Percentiles rank a stretch among this genome's conserved stretches.
These are phyloP conservation scores for Cerrena zonata DNA, from an alignment of 1,284 basidiomycete genomes.

Conservation along the genomic window DNA sequence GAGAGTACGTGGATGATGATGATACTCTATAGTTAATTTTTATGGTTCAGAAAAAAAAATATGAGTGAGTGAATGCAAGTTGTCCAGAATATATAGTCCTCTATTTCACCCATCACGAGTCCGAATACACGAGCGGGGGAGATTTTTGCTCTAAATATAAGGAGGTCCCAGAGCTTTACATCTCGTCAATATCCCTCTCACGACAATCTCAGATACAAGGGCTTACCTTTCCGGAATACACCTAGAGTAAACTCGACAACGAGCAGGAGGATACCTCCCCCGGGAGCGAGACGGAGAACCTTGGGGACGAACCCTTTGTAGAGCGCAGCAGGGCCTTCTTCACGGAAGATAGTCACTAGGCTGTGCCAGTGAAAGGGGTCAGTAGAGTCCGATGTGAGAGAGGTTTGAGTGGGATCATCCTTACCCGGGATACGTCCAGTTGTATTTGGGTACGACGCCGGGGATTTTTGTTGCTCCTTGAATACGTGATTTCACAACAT, in stretches of 20 bases:
- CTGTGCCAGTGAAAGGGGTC: constrained; percentile 25
- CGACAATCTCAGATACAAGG: neutral
- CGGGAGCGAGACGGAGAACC: constrained; percentile 83
- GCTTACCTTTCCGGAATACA: constrained; percentile 66
- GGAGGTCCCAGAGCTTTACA: constrained; percentile 21
- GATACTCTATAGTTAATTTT: too few species aligned
- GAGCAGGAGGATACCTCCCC: constrained; percentile 88
- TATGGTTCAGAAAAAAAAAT: too few species aligned
- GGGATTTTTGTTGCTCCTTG: constrained; percentile 70
- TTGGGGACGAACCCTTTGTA: constrained; percentile 94
- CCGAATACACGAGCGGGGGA: too few species aligned
- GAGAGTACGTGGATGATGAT: too few species aligned
- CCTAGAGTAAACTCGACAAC: constrained; percentile 82
- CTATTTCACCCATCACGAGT: too few species aligned
- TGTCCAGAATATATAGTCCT: too few species aligned
- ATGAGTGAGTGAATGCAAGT: too few species aligned
- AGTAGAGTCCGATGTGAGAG: too few species aligned
- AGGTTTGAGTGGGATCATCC: constrained; percentile 9
- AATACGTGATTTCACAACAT: constrained; percentile 92
- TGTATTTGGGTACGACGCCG: constrained; percentile 76
- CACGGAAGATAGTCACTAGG: constrained; percentile 74
- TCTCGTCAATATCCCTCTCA: neutral
- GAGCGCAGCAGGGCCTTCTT: constrained; percentile 84
- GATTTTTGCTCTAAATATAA: constrained; percentile 22
- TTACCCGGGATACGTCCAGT: constrained; percentile 85